Evolutionary conservation across 164 flowering plant genomes (phyloP), one percentile per base, ranked within the genome.

Genomic region (Aristolochia fimbriata): DNA sequence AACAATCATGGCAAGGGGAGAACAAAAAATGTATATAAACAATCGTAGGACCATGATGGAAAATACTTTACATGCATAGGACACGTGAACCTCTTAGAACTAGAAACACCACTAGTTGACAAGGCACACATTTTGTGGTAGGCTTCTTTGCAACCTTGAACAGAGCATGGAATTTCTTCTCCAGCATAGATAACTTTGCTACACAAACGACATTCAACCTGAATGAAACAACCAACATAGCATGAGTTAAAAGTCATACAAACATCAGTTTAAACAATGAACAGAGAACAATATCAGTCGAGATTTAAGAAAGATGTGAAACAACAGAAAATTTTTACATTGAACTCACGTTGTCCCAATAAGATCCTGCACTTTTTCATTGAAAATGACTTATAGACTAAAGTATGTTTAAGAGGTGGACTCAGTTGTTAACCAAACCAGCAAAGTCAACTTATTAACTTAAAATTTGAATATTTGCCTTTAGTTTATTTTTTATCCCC

Each of bases 11-110:
- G 7, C 48, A 43, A 27, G 30, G 30, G 30, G 30, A 27, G 24
- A 58, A 58, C 4, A 58, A 31, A 48, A 57, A 57, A 41, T 30
- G 15, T 19, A 57, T 33, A 20, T 31, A 21, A 4, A 57, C 14
- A 37, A 43, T 3, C 9, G 12, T 8, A 37, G 47, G 21, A 37
- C 16, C n/a, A 9, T n/a, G 21, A 17, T 37, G 17, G 6, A 16
- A 50, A 65, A 49, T 50, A 62, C 4, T 62, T 82, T 81, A 92
- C 96, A 87, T 92, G 96, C 59, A 85, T 96, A 53, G 96, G 94
- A 70, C 98, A 92, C 79, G 79, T 87, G 76, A 92, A 87, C 31
- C 72, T 83, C 59, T 56, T 81, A 50, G 61, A 48, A 62, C 61
- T 65, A 15, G 76, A 70, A 67, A 73, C 62, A 13, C 74, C 72